Evolutionary conservation across 2,329 filamentous ascomycete species (phyloP), one percentile per base, ranked within the genome.

Genomic region (Falciphora oryzae): DNA sequence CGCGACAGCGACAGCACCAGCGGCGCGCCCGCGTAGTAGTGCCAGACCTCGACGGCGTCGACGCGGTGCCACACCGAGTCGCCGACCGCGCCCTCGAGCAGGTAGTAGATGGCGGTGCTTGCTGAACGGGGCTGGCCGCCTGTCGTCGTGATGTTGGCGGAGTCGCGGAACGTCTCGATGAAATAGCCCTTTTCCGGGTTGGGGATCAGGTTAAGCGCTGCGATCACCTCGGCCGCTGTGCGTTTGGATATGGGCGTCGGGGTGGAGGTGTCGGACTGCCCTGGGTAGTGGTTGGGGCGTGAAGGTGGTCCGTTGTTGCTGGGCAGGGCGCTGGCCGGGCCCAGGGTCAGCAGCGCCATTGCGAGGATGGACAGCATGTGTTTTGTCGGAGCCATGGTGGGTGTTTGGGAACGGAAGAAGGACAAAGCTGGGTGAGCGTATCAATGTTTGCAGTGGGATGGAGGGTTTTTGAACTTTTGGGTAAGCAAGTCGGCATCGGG

Each of bases 151-250:
- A 90, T 76, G 2, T 77, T 77, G 18, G 76, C 75, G 2, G 77
- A 69, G 67, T 83, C 79, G 64, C 81, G 78, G 74, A 90, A 85
- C 1, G 86, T 90, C 72, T 88, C 84, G 67, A 74, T 75, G 70
- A 84, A 90, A 75, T 86, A 89, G 59, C 87, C 86, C 63, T 87
- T 87, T 75, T 89, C 86, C 58, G 85, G 80, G 73, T 90, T 86
- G 11, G 79, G 76, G 61, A 77, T 71, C 31, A 89, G 78, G 28
- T 75, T 69, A 61, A 89, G 79, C 27, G 75, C 63, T 14, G 66
- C 56, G 68, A 78, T 75, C 44, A 78, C 66, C 22, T 61, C 59
- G 22, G 31, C 31, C 14, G 59, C 59, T 3, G 59, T 38, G 16
- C 59, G 59, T 7, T 61, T 61, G 31, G 22, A 44, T 16, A 61